A percentile compares a stretch with the other conserved stretches of the same genome.
Evolutionary conservation across 495 filamentous ascomycete species (phyloP).

Genomic region (Amorphotheca resinae): DNA sequence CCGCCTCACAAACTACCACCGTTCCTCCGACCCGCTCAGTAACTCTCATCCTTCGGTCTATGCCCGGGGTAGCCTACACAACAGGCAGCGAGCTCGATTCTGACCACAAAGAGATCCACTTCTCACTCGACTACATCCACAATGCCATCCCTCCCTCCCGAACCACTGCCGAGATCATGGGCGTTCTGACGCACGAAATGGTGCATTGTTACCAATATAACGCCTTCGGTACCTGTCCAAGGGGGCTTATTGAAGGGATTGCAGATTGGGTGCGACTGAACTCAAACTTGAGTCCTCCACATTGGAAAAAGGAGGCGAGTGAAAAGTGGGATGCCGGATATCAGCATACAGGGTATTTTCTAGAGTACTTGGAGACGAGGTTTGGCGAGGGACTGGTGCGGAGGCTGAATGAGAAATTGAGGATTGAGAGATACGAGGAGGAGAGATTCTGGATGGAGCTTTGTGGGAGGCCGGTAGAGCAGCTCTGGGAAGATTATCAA

Average conservation of each 20-base stretch:
- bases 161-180: constrained; percentile 54
- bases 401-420: constrained; percentile 58
- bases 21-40: constrained; percentile 53
- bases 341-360: constrained; percentile 83
- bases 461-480: constrained; percentile 48
- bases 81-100: constrained; percentile 67
- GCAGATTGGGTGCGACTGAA: constrained; percentile 86
- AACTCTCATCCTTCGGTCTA: constrained; percentile 71
- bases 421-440: constrained; percentile 42
- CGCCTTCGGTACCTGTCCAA: constrained; percentile 48
- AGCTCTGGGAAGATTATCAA: constrained; percentile 65
- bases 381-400: constrained; percentile 63
- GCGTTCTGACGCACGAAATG: constrained; percentile 83
- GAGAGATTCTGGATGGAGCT: constrained; percentile 59
- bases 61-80: constrained; percentile 81
- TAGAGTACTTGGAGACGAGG: constrained; percentile 56
- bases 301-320: constrained; percentile 58
- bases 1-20: constrained; percentile 25
- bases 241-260: constrained; percentile 81
- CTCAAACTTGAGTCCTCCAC: constrained; percentile 60
- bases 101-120: constrained; percentile 92
- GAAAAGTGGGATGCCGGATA: constrained; percentile 85
- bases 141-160: constrained; percentile 26
- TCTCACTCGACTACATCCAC: constrained; percentile 65
- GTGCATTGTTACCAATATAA: constrained; percentile 93